Percentiles rank a stretch among this genome's conserved stretches.
Evolutionary conservation across 345 rosid genomes (phyloP).

Genomic region (Salix dunnii): DNA sequence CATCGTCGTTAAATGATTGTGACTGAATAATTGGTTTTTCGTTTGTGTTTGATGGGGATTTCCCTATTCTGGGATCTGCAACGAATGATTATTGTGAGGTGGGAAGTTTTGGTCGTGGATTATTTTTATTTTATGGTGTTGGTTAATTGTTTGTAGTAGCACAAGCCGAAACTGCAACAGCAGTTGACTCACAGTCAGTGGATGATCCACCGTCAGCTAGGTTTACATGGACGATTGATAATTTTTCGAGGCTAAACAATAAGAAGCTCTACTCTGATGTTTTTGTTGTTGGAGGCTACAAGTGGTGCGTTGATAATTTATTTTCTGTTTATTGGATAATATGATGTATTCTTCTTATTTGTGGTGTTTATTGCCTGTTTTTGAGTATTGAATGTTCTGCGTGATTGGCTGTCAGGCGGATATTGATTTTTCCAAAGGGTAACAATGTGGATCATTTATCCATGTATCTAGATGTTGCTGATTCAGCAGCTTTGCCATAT

Average conservation of each 20-base stretch:
- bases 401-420: slow-evolving; percentile 33
- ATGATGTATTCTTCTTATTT: neutral
- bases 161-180: slow-evolving; percentile 19
- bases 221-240: slow-evolving; percentile 46
- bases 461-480: slow-evolving; percentile 44
- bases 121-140: neutral
- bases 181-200: slow-evolving; percentile 20
- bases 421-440: slow-evolving; percentile 46
- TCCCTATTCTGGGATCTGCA: neutral
- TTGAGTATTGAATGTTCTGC: neutral
- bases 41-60: neutral
- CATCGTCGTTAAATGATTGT: neutral
- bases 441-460: slow-evolving; percentile 43
- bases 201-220: slow-evolving; percentile 40
- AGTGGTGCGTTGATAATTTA: slow-evolving; percentile 27
- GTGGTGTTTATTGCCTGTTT: neutral
- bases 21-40: neutral
- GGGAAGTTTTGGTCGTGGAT: too few species aligned
- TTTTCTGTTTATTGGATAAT: neutral
- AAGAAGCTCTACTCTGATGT: slow-evolving; percentile 41
- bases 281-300: slow-evolving; percentile 42
- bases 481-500: slow-evolving; percentile 34
- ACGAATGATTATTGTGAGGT: neutral
- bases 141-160: slow-evolving; percentile 13
- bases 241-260: slow-evolving; percentile 35